These are phyloP conservation scores for Phoenix roebelenii DNA, from an alignment of 176 grass and related monocot genomes.

Conservation along the genomic window DNA sequence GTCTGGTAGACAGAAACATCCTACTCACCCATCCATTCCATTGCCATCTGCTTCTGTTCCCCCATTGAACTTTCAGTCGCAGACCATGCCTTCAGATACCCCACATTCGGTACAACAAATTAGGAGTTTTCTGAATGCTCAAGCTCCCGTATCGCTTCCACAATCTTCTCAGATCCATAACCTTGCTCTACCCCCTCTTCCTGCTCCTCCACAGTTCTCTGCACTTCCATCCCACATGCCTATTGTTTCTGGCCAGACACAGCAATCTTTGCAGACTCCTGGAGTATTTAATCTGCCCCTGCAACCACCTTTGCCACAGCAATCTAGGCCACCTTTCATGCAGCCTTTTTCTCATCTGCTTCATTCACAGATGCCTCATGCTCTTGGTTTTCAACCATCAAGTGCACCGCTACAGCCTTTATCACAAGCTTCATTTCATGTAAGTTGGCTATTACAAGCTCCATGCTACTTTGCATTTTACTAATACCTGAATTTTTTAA, in stretches of 20 bases:
- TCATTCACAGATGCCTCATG: conserved; percentile 42
- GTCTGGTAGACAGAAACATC: conserved; percentile 33
- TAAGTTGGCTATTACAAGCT: conserved; percentile 11
- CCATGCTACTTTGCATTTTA: too few species aligned
- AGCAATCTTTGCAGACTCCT: conserved; percentile 58
- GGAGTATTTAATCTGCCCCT: conserved; percentile 68
- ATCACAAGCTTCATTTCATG: conserved; percentile 49
- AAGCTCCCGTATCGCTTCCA: conserved; percentile 32
- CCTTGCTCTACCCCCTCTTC: conserved; percentile 29
- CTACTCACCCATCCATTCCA: conserved; percentile 30
- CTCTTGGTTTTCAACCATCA: conserved; percentile 35
- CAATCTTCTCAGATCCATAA: conserved; percentile 56
- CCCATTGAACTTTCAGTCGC: conserved; percentile 35
- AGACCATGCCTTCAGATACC: conserved; percentile 22
- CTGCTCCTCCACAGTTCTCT: conserved; percentile 41
- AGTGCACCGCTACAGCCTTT: conserved; percentile 59
- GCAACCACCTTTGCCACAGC: conserved; percentile 62
- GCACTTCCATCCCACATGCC: conserved; percentile 51
- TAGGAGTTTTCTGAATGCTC: conserved; percentile 40
- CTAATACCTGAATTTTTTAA: too few species aligned
- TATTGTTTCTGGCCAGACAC: conserved; percentile 33
- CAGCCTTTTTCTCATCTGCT: conserved; percentile 48
- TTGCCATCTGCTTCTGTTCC: conserved; percentile 33
- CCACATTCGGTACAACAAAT: conserved; percentile 33
- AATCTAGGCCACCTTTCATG: conserved; percentile 62